Percentiles rank a stretch among this genome's conserved stretches.
Conservation (phyloP, 106 monocot genomes). For the Dendrobium catenatum region DNA sequence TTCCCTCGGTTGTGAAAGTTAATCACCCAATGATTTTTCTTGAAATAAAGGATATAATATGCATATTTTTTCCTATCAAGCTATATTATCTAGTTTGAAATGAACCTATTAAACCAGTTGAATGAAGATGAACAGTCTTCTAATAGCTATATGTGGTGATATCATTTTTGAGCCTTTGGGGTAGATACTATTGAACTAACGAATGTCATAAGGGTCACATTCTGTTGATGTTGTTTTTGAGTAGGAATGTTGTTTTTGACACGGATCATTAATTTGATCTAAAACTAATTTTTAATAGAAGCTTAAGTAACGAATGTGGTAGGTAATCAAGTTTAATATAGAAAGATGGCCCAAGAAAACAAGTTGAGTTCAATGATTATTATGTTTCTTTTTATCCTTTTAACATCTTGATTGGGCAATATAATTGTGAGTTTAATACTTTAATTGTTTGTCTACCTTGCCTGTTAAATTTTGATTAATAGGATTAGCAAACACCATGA, state of each 20-base stretch:
- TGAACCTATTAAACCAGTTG: background rate
- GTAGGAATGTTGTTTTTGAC: background rate
- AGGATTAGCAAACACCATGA: no score
- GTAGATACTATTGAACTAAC: background rate
- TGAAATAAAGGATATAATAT: background rate
- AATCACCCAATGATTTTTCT: background rate
- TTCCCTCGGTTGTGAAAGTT: background rate
- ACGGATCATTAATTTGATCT: background rate
- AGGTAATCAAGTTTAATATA: no score
- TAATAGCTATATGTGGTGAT: background rate
- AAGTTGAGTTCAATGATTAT: no score
- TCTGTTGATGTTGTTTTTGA: background rate
- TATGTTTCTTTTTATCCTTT: no score
- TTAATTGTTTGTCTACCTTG: no score
- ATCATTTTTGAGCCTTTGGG: background rate
- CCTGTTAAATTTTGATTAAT: no score
- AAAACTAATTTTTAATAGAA: background rate
- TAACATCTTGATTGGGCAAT: no score
- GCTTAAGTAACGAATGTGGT: background rate
- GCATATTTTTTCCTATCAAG: background rate
- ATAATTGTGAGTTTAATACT: no score
- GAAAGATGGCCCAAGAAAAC: no score
- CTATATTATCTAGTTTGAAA: background rate
- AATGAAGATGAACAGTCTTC: background rate
- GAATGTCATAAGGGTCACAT: background rate